phyloP scores from a whole-genome alignment of 345 rosid genomes.

The Xanthoceras sorbifolium region DNA sequence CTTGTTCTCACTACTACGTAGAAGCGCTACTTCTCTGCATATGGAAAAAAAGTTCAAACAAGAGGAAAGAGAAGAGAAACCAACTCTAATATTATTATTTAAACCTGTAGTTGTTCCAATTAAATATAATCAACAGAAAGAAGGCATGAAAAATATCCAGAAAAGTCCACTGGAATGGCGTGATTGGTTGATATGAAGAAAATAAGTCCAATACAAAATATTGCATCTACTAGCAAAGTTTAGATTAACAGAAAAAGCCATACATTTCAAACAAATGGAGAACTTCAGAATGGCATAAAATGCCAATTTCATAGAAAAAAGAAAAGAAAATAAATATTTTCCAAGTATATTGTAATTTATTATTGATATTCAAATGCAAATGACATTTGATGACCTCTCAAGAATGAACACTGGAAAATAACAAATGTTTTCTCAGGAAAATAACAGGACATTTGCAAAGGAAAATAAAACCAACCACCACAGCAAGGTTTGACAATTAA shows the following conservation, averaged over 20 bases:
- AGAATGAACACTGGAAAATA: neutral
- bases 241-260: neutral
- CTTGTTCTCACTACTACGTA: constrained; percentile 64
- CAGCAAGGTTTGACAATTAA: neutral
- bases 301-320: neutral
- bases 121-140: neutral
- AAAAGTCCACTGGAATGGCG: neutral
- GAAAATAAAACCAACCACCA: neutral
- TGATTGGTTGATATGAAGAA: neutral
- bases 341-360: neutral
- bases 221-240: neutral
- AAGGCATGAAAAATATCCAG: neutral
- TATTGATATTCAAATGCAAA: neutral
- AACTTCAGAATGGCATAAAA: neutral
- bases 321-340: neutral
- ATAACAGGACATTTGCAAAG: neutral
- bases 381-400: neutral
- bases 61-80: neutral
- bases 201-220: neutral
- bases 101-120: neutral
- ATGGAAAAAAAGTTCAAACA: constrained; percentile 25
- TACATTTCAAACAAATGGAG: neutral
- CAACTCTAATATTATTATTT: neutral
- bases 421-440: neutral
- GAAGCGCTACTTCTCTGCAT: constrained; percentile 78